A percentile compares a stretch with the other conserved stretches of the same genome.
Evolutionary conservation across 2,329 filamentous ascomycete genomes (phyloP).

Genomic region (Fusarium decemcellulare): DNA sequence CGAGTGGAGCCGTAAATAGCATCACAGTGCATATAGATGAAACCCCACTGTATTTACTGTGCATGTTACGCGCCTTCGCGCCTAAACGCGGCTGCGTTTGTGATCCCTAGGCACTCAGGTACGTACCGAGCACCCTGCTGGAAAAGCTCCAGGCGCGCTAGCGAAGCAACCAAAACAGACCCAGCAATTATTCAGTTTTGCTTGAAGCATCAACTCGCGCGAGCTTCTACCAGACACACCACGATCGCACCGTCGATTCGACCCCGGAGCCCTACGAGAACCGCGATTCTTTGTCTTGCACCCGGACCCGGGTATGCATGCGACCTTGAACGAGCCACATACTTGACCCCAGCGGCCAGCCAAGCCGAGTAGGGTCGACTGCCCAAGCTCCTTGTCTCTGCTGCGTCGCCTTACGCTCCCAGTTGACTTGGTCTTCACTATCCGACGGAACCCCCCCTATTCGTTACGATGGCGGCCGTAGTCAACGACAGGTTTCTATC

Average conservation of each 20-base stretch:
- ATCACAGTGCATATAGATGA: conserved; percentile 32
- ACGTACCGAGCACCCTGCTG: conserved; percentile 30
- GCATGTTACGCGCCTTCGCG: conserved; percentile 29
- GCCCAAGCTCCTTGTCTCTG: conserved; percentile 20
- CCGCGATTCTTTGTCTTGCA: conserved; percentile 18
- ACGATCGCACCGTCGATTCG: conserved; percentile 15
- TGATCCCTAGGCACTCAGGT: conserved; percentile 26
- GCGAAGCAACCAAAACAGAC: conserved; percentile 44
- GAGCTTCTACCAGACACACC: conserved; percentile 25
- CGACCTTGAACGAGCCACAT: conserved; percentile 38
- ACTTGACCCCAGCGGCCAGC: conserved; percentile 44
- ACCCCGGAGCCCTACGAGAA: conserved; percentile 11
- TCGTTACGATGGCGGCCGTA: conserved; percentile 33
- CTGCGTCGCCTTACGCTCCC: not conserved
- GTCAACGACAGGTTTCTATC: conserved; percentile 23
- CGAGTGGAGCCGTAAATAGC: conserved; percentile 43
- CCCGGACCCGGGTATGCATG: conserved; percentile 40
- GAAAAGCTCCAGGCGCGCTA: conserved; percentile 39
- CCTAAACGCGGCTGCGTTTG: conserved; percentile 14
- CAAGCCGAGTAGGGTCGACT: conserved; percentile 46
- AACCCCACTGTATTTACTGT: conserved; percentile 26
- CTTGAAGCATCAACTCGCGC: conserved; percentile 35
- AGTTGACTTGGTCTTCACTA: conserved; percentile 7
- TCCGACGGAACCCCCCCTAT: not conserved
- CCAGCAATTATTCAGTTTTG: conserved; percentile 42